phyloP scores from a whole-genome alignment of 2,329 filamentous ascomycete species.

The Saccharata proteae region DNA sequence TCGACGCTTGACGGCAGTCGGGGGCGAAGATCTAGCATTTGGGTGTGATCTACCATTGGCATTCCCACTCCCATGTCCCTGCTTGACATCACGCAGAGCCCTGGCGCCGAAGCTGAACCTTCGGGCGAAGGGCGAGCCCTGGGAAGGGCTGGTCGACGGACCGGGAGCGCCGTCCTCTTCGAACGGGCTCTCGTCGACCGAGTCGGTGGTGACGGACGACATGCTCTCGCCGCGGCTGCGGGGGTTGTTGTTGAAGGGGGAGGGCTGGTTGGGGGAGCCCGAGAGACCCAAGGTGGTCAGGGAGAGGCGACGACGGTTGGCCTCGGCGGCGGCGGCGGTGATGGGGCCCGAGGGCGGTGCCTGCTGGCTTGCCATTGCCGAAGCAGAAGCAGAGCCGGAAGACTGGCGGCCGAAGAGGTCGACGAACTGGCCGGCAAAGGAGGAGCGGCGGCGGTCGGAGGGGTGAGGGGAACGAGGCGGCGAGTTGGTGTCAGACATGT shows the following conservation, averaged over 20 bases:
- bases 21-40: conserved; percentile 34
- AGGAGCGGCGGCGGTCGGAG: conserved; percentile 30
- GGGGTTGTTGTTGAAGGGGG: conserved; percentile 25
- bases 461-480: conserved; percentile 26
- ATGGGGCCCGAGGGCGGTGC: conserved; percentile 28
- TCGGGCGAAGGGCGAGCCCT: conserved; percentile 52
- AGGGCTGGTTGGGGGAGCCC: conserved; percentile 30
- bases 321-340: conserved; percentile 36
- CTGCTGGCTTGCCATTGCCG: conserved; percentile 21
- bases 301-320: conserved; percentile 37
- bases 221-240: conserved; percentile 35
- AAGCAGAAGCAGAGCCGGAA: no score
- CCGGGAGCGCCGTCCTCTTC: conserved; percentile 46
- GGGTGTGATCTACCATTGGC: conserved; percentile 50
- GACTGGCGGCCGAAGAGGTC: conserved; percentile 32
- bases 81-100: conserved; percentile 59
- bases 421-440: conserved; percentile 36
- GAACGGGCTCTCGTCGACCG: conserved; percentile 38
- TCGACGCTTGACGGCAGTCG: conserved; percentile 40
- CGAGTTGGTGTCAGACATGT: conserved; percentile 27
- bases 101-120: conserved; percentile 84
- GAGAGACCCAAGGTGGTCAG: conserved; percentile 37
- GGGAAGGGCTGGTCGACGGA: conserved; percentile 37
- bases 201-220: conserved; percentile 34
- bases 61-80: conserved; percentile 40